Base-by-base conservation (phyloP, 192 early-diverging fungal species). In the Physocladia obscura region DNA sequence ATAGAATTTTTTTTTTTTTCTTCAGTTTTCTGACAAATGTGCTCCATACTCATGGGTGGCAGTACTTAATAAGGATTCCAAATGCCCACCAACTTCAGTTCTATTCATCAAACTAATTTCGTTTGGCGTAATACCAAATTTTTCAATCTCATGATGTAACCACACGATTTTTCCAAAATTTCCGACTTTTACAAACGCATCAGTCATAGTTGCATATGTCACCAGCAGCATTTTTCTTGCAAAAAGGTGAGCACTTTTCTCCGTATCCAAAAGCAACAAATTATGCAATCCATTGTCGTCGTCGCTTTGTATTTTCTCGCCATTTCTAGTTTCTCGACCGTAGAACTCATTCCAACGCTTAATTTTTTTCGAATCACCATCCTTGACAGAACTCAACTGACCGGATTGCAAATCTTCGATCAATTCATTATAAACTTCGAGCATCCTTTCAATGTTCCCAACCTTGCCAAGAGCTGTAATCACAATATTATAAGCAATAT, bases 131-230 rank as follows among this genome's bases (percentile, higher is more conserved):
- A 58, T 36, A 4, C 40, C 38, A 3, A 4, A 13, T 26, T 27
- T 8, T 39, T 15, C 44, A 49, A 68, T 68, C 31, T 68, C 65
- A 17, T 27, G 49, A 68, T 39, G 40, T 1, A 54, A 47, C 65
- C 65, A 68, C 22, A 37, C 54, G 15, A 68, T 52, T 11, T 37
- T 17, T 6, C 54, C 65, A 22, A 57, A 31, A 22, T 56, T 8
- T 2, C 65, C 51, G 1, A 15, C 17, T 4, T 24, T 19, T 11
- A 44, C 26, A 34, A 39, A 68, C 29, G 32, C 65, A 5, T 68
- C 65, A 8, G 56, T 38, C 31, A 68, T 15, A 4, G 65, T 68
- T 37, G 27, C 26, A 38, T 39, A 68, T n/a, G 65, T 68, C 19
- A 56, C 35, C 8, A 56, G 22, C 26, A 68, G 32, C 37, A 56